Conservation (phyloP, 2,329 filamentous ascomycete species). For the Elsinoe ampelina region DNA sequence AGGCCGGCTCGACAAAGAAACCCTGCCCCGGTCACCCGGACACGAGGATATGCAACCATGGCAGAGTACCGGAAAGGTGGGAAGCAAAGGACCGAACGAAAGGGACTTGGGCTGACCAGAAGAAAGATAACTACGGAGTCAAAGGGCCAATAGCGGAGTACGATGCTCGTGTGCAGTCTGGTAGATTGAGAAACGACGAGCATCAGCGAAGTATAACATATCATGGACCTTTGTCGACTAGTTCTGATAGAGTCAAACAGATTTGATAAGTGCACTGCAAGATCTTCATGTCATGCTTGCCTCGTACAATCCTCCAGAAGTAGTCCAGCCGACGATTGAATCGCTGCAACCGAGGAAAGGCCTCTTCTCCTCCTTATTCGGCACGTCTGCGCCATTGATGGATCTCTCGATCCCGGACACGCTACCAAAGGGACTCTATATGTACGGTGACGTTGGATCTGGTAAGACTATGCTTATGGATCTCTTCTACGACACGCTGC, state of each 20-base stretch:
- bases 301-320: slow-evolving; percentile 61
- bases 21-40: neutral
- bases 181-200: slow-evolving; percentile 72
- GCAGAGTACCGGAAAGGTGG: slow-evolving; percentile 22
- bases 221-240: neutral
- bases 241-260: slow-evolving; percentile 34
- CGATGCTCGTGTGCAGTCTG: slow-evolving; percentile 65
- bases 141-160: slow-evolving; percentile 78
- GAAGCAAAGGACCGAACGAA: neutral
- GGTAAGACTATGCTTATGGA: slow-evolving; percentile 99
- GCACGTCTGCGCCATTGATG: slow-evolving; percentile 24
- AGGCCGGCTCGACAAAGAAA: neutral
- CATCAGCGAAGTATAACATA: slow-evolving; percentile 67
- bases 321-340: slow-evolving; percentile 69
- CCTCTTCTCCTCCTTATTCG: slow-evolving; percentile 54
- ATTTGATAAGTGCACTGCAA: slow-evolving; percentile 81
- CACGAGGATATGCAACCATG: slow-evolving; percentile 23
- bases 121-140: neutral
- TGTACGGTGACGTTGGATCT: slow-evolving; percentile 92
- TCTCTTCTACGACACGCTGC: slow-evolving; percentile 88
- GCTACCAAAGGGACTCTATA: slow-evolving; percentile 81
- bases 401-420: slow-evolving; percentile 24
- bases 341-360: slow-evolving; percentile 49
- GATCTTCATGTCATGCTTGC: slow-evolving; percentile 76
- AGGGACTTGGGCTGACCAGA: slow-evolving; percentile 12